phyloP scores from a whole-genome alignment of 1,284 basidiomycete species.

The Wolfiporia cocos region DNA sequence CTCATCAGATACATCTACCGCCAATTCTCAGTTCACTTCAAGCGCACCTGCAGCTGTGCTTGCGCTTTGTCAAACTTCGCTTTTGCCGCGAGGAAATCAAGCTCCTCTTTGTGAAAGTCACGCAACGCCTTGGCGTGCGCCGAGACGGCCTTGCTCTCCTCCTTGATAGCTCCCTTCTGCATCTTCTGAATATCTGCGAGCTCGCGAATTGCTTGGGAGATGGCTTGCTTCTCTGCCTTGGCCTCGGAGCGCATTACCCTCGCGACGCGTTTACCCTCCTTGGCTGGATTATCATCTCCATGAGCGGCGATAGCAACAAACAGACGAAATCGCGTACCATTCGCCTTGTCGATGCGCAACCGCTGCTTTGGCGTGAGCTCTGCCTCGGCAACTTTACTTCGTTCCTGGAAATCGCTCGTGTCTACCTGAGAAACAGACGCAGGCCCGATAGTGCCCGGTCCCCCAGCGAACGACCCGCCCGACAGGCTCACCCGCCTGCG shows the following conservation, averaged over 20 bases:
- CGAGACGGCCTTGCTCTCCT: constrained; percentile 39
- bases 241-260: constrained; percentile 49
- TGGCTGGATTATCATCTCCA: constrained; percentile 9
- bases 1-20: not conserved
- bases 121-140: constrained; percentile 36
- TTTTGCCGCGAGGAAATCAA: constrained; percentile 39
- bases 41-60: constrained; percentile 30
- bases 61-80: constrained; percentile 40
- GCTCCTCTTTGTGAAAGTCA: constrained; percentile 43
- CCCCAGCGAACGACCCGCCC: constrained; percentile 42
- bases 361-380: constrained; percentile 39
- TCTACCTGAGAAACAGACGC: constrained; percentile 28
- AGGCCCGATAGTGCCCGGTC: constrained; percentile 41
- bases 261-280: constrained; percentile 41
- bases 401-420: constrained; percentile 23
- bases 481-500: constrained; percentile 26
- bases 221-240: constrained; percentile 43
- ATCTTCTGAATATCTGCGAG: constrained; percentile 46
- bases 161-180: constrained; percentile 47
- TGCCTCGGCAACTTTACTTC: constrained; percentile 36
- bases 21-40: not conserved
- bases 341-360: constrained; percentile 38
- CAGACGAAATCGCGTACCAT: constrained; percentile 30
- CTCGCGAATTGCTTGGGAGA: constrained; percentile 42
- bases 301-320: not conserved